A percentile compares a stretch with the other conserved stretches of the same genome.
These are phyloP conservation scores for Xanthoceras sorbifolium DNA, from an alignment of 345 rosid genomes.

Conservation along the genomic window DNA sequence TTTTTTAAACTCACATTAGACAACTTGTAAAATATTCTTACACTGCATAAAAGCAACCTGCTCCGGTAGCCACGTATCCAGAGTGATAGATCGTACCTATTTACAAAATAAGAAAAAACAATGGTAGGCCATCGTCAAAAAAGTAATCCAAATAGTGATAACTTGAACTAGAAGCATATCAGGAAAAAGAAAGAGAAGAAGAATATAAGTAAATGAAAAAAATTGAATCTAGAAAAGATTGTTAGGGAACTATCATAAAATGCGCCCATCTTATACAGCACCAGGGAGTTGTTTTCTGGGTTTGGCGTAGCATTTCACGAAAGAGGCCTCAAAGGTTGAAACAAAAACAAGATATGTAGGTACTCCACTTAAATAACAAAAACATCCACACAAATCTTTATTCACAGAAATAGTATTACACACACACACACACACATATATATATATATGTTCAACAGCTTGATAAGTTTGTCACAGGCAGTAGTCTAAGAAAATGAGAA, in stretches of 20 bases:
- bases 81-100: constrained; percentile 61
- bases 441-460: not conserved
- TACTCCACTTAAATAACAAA: no score
- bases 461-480: not conserved
- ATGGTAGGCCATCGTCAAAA: not conserved
- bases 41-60: constrained; percentile 52
- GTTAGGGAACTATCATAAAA: no score
- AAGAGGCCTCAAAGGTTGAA: no score
- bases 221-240: no score
- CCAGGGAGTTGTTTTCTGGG: no score
- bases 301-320: no score
- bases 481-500: not conserved
- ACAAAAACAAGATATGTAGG: no score
- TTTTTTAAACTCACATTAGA: not conserved
- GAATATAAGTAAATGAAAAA: no score
- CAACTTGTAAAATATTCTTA: constrained; percentile 27
- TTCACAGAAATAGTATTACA: no score
- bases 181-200: constrained; percentile 46
- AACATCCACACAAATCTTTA: no score
- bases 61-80: constrained; percentile 67
- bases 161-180: no score
- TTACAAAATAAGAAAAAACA: not conserved
- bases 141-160: not conserved
- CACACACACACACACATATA: not conserved
- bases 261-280: no score